phyloP scores from a whole-genome alignment of 176 grass and related monocot genomes.

The Echinochloa phyllopogon region DNA sequence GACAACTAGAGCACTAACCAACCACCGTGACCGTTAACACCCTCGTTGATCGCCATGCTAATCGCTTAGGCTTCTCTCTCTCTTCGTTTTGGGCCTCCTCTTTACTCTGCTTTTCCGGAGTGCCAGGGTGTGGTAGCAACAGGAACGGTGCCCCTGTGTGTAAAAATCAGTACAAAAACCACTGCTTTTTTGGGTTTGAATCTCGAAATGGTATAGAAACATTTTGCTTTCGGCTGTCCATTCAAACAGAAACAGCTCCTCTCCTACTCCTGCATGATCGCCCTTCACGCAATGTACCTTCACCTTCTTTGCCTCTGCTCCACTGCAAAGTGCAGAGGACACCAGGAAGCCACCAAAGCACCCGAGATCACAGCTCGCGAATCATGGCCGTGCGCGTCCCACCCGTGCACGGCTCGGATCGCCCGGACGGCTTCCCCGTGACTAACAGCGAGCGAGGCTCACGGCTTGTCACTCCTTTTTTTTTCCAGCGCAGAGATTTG shows the following conservation, averaged over 20 bases:
- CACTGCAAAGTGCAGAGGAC: slow-evolving; percentile 29
- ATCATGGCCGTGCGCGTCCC: slow-evolving; percentile 8
- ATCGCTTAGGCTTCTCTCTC: background rate
- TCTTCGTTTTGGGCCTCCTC: slow-evolving; percentile 28
- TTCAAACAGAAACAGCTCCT: slow-evolving; percentile 43
- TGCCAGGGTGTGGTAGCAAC: slow-evolving; percentile 30
- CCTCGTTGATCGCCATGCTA: slow-evolving; percentile 29
- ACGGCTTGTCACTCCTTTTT: background rate
- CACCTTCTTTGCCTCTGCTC: slow-evolving; percentile 27
- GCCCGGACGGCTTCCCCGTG: background rate
- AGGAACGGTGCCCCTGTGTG: slow-evolving; percentile 30
- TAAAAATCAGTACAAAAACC: slow-evolving; percentile 59
- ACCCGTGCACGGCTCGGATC: slow-evolving; percentile 19
- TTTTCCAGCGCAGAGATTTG: slow-evolving; percentile 33
- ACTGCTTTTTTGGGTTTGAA: slow-evolving; percentile 34
- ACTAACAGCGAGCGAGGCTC: background rate
- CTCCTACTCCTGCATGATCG: background rate
- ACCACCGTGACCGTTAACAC: slow-evolving; percentile 30
- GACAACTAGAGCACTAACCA: slow-evolving; percentile 4
- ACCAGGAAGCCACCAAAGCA: background rate
- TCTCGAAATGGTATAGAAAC: slow-evolving; percentile 60
- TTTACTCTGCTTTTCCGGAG: slow-evolving; percentile 43
- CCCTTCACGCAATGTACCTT: slow-evolving; percentile 8
- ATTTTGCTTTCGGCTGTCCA: slow-evolving; percentile 26
- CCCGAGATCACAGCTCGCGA: background rate